Base-by-base conservation (phyloP, 371 early-diverging fungal species). In the Saksenaea vasiformis region DNA sequence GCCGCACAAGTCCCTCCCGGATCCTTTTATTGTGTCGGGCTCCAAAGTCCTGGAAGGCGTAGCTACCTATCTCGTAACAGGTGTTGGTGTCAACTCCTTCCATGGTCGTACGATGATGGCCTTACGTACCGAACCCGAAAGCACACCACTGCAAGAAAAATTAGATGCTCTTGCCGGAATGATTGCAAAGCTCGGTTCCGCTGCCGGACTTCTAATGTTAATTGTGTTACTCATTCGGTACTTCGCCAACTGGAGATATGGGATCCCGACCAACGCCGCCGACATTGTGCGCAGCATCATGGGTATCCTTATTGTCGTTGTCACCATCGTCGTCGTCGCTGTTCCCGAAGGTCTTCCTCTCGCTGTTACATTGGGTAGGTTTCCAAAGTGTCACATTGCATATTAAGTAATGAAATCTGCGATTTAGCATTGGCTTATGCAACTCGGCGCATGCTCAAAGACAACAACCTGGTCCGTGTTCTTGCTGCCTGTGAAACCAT, bases 401-500 rank as follows among this genome's bases (percentile, higher is more conserved):
- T 39, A 39, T 39, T 14, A 39, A 39, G n/a, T 14, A 5, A n/a
- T 2, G 39, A 54, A 61, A 19, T 14, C 1, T 14, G 10, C 37
- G 5, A 14, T 19, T 62, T 88, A 73, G 89, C 92, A 24, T 78
- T 92, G 11, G 91, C 91, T 5, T 91, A 84, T 79, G 91, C 90
- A 11, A 90, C 90, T 7, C 87, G 84, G 24, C 84, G 86, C 15
- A 97, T 93, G 97, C 74, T 92, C 47, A 90, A 90, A 64, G 95
- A 97, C 69, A 94, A 94, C 70, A 95, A 94, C 73, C 73, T 97
- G 44, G 97, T 97, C 10, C 87, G 95, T 47, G 89, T 93, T 24
- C 76, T 97, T 19, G 84, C 90, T 54, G 92, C 97, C 4, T 96
- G 97, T 72, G 97, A 97, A 77, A 94, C 93, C 41, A 96, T 96